Base-by-base conservation (phyloP, 2,329 filamentous ascomycete species). In the Fusarium gaditjirri region DNA sequence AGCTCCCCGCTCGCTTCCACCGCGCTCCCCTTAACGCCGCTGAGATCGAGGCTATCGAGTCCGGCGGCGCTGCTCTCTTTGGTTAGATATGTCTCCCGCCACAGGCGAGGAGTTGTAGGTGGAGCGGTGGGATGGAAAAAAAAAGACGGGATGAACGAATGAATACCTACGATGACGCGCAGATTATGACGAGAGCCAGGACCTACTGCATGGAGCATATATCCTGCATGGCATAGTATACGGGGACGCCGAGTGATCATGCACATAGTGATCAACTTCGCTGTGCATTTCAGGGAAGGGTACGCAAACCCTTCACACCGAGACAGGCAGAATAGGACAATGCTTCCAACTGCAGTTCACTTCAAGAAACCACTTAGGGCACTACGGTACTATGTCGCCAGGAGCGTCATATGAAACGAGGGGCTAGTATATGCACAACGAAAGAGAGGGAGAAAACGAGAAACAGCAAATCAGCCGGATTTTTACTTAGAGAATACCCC, bases 1-100 rank as follows among this genome's bases (percentile, higher is more conserved):
- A 99, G 84, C 90, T 99, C 29, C 95, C 96, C 23, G 81, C 86
- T 71, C 90, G 95, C 77, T 99, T 98, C 89, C 90, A 91, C 78
- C 89, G 94, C 73, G 85, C 89, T 53, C 88, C 90, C 17, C 93
- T 95, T 84, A 91, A 89, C 41, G 83, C 91, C 76, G 91, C 91
- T 46, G 96, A 99, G 88, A 99, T 99, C 68, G 96, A 98, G 82
- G 95, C 94, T 27, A 89, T 99, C 78, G 94, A 98, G 89, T 96
- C 94, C 61, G 96, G 95, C 61, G 96, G 96, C 63, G 96, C 95
- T 38, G 83, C 87, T 39, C 80, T 86, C 62, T 82, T 87, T 72
- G 84, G 84, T 70, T 89, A 81, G 78, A 73, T 64, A 31, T 66
- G 33, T 41, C 61, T 70, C 59, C 64, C 44, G 59, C 50, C 54